Evolutionary conservation across 768 basidiomycete genomes (phyloP), one percentile per base, ranked within the genome.

Genomic region (Inosperma sp.): DNA sequence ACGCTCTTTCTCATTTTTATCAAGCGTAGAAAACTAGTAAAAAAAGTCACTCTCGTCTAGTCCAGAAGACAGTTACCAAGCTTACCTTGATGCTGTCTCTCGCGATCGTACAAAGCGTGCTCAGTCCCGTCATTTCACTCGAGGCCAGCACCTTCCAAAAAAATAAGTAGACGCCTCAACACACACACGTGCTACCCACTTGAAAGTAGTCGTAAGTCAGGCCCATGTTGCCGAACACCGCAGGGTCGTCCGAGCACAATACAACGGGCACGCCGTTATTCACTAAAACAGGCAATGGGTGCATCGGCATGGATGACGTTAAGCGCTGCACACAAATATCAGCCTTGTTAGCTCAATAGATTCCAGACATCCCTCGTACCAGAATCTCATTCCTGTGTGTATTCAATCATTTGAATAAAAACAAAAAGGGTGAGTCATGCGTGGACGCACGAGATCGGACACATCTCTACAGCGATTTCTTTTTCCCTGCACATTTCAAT

Each of bases 151-250:
- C 82, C 80, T 81, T 37, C 36, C 30, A 49, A 31, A 26, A 51
- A 46, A 9, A 21, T 46, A 17, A 51, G 35, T 23, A 23, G 31
- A 30, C n/a, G 34, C 8, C 9, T 8, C 26, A 23, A 19, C 8
- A 46, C 9, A 54, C 7, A 25, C 41, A 39, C 30, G 27, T 27
- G 23, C 2, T 25, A 17, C 61, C 52, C 56, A 81, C 86, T 72
- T 89, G 88, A 65, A 77, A 90, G 63, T 82, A 89, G 65, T 90
- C 88, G 60, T 78, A 90, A 0, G 84, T 82, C 5, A 90, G 71
- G 0, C 86, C 86, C 79, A 84, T 81, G 56, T 85, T 86, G 12
- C 86, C 84, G 57, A 91, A 90, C 19, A 83, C 73, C 0, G 85
- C 72, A 3, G 88, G 88, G 58, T 90, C 88, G 58, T 90, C 88